Evolutionary conservation across 805 yeast genomes (phyloP).

Genomic region (Blastobotrys chiropterorum): DNA sequence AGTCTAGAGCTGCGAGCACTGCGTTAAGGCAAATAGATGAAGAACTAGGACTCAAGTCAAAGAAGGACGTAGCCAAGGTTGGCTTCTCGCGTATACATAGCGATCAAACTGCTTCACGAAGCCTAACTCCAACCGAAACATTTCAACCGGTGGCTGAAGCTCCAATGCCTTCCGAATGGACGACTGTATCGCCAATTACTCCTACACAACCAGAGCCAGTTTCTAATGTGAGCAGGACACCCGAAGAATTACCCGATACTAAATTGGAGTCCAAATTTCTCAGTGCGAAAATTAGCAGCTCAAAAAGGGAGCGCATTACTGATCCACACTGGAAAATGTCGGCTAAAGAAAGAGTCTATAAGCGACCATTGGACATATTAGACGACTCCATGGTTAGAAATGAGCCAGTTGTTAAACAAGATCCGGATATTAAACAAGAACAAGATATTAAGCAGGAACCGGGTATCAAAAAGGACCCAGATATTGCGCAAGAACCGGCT

Average conservation of each 20-base stretch:
- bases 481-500: constrained; percentile 2
- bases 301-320: neutral
- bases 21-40: constrained; percentile 16
- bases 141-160: neutral
- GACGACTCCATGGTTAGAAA: neutral
- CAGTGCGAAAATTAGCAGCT: neutral
- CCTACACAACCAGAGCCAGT: neutral
- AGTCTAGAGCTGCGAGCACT: constrained; percentile 16
- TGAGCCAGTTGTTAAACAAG: too few species aligned
- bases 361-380: neutral
- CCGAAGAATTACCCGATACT: neutral
- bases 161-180: neutral
- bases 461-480: constrained; percentile 4
- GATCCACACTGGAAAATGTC: neutral
- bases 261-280: neutral
- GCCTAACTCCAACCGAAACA: too few species aligned
- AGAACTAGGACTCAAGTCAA: constrained; percentile 4
- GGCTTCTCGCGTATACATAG: too few species aligned
- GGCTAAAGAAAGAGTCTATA: neutral
- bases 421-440: neutral
- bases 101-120: too few species aligned
- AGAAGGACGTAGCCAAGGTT: neutral
- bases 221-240: neutral
- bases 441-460: neutral
- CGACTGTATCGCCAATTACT: neutral